phyloP scores from a whole-genome alignment of 2,329 filamentous ascomycete species.

The Calonectria ilicicola region DNA sequence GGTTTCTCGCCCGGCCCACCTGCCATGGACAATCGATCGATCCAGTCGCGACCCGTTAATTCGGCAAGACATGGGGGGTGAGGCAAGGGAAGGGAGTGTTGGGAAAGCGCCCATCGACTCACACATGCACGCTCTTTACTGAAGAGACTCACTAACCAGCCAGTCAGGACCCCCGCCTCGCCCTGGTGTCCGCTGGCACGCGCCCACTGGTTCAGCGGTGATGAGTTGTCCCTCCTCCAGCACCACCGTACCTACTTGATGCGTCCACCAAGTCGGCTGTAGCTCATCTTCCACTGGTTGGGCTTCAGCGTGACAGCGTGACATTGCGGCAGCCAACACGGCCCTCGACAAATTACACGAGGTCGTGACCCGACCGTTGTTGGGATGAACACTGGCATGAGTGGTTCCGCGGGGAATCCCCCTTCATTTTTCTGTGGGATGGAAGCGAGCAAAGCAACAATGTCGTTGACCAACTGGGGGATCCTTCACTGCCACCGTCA shows the following conservation, averaged over 20 bases:
- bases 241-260: constrained; percentile 21
- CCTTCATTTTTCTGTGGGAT: not conserved
- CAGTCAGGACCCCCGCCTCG: not conserved
- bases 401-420: constrained; percentile 6
- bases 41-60: constrained; percentile 19
- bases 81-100: not conserved
- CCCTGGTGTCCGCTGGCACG: constrained; percentile 9
- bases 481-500: not conserved
- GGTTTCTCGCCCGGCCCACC: constrained; percentile 33
- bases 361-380: constrained; percentile 4
- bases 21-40: constrained; percentile 33
- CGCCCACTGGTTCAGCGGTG: constrained; percentile 21
- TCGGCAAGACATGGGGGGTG: constrained; percentile 19
- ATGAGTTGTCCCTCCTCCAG: constrained; percentile 35
- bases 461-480: not conserved
- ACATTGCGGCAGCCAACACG: not conserved
- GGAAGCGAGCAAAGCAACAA: constrained; percentile 1
- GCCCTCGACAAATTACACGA: not conserved
- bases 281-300: not conserved
- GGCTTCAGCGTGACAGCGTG: not conserved
- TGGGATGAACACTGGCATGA: constrained; percentile 19
- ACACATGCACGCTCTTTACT: constrained; percentile 28
- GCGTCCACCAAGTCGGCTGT: not conserved
- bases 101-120: constrained; percentile 12
- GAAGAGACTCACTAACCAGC: constrained; percentile 3